Conservation (phyloP, 352 stramenopile species). For the Pythium pyrilobum region DNA sequence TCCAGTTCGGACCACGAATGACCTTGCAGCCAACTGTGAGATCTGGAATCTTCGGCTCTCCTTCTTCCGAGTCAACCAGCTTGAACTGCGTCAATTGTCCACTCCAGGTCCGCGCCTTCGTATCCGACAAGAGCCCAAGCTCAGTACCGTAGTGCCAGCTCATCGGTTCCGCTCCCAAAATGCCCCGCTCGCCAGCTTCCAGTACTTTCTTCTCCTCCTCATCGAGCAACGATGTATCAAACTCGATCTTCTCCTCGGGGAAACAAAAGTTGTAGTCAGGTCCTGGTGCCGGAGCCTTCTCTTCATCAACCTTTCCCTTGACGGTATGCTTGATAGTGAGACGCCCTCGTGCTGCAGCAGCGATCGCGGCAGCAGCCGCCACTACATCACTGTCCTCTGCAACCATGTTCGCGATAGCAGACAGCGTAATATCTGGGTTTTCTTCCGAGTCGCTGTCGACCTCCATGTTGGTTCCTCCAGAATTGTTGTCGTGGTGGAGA, state of each 20-base stretch:
- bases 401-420: constrained; percentile 84
- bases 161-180: constrained; percentile 51
- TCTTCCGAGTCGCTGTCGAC: constrained; percentile 80
- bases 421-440: constrained; percentile 68
- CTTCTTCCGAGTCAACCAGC: constrained; percentile 38
- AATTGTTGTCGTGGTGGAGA: constrained; percentile 18
- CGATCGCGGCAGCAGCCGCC: constrained; percentile 43
- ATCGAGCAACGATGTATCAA: constrained; percentile 60
- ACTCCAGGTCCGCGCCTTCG: constrained; percentile 65
- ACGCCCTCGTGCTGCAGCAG: constrained; percentile 30
- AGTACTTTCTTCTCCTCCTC: constrained; percentile 42
- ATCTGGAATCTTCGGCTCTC: constrained; percentile 39
- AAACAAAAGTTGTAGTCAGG: constrained; percentile 60
- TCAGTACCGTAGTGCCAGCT: constrained; percentile 71
- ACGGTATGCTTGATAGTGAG: constrained; percentile 37
- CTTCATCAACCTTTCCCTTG: constrained; percentile 10
- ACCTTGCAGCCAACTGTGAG: constrained; percentile 83
- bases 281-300: neutral
- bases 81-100: constrained; percentile 69
- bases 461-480: constrained; percentile 59
- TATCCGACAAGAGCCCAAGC: constrained; percentile 68
- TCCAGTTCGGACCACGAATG: constrained; percentile 88
- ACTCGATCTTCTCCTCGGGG: constrained; percentile 50
- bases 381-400: constrained; percentile 73
- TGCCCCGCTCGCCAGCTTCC: constrained; percentile 61